Evolutionary conservation across 129 eudicot genomes (phyloP).

Genomic region (Flaveria robusta): DNA sequence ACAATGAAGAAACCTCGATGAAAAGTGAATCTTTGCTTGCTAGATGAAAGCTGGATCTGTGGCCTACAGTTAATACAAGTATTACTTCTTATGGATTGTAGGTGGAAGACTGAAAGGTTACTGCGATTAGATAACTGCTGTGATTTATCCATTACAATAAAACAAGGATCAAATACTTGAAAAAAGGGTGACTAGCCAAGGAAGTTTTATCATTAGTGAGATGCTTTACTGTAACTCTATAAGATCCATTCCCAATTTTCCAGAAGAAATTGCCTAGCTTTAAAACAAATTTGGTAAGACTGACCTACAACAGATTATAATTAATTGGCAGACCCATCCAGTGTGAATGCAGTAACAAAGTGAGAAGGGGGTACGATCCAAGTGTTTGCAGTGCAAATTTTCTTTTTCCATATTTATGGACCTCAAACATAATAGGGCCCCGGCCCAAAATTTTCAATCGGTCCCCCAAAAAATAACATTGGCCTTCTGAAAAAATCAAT

Average conservation of each 20-base stretch:
- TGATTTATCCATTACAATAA: not conserved
- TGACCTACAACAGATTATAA: not conserved
- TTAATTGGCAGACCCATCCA: not conserved
- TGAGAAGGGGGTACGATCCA: not conserved
- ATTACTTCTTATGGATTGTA: slow-evolving; percentile 23
- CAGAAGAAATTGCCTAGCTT: not conserved
- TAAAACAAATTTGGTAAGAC: not conserved
- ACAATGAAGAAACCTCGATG: slow-evolving; percentile 26
- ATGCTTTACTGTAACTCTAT: not conserved
- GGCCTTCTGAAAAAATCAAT: too few relatives aligned
- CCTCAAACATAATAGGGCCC: not conserved
- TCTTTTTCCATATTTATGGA: not conserved
- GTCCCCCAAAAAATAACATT: too few relatives aligned
- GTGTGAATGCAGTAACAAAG: not conserved
- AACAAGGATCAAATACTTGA: slow-evolving; percentile 3
- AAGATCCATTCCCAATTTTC: not conserved
- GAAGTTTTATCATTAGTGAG: not conserved
- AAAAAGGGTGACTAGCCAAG: not conserved
- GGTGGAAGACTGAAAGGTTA: slow-evolving; percentile 14
- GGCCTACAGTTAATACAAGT: slow-evolving; percentile 16
- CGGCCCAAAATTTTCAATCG: too few relatives aligned
- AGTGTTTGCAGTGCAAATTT: not conserved
- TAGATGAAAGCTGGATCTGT: slow-evolving; percentile 26
- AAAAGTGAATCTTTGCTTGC: slow-evolving; percentile 20
- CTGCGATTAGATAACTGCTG: not conserved